Evolutionary conservation across 805 yeast species (phyloP), one percentile per base, ranked within the genome.

Genomic region (Candida insectalens): DNA sequence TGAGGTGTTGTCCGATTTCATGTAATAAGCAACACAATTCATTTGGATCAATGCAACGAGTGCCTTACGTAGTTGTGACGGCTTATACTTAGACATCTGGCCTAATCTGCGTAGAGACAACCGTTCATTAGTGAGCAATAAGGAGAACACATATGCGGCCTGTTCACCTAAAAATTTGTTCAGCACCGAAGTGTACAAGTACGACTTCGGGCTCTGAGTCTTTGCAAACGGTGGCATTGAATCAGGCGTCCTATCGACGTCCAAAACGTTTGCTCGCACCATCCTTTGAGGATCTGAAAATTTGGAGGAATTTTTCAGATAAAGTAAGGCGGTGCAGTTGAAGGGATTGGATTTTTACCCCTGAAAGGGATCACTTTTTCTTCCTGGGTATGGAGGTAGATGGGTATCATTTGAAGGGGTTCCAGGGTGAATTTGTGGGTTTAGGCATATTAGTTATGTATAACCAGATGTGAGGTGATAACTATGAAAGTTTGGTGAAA

Each of bases 31-130:
- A 7, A 83, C 76, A 53, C 94, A 81, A 38, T 82, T 73, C 41
- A 84, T 62, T 55, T 89, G 96, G 27, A 88, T 65, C 46, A 89
- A 60, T 6, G 88, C 71, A 4, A 83, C 94, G 28, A 89, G 61
- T 0, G 82, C 65, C 22, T 78, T 70, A 42, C 77, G 77, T 14
- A 83, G 72, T 10, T 68, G 57, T 10, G 69, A 53, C 0, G 61
- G 34, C 1, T 78, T 69, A 32, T 81, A 50, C 6, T 59, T 55
- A 3, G 78, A 61, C 33, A 59, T 57, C 19, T 56, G 51, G 28
- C 67, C 53, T 16, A 87, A 44, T 32, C 82, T 85, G 17, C 53
- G 54, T 2, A 77, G 63, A 0, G 73, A 67, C 23, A 77, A 58
- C 39, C 92, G 65, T 10, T 94, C 94, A 42, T 77, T 67, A 35